A percentile compares a stretch with the other conserved stretches of the same genome.
Evolutionary conservation across 2,329 filamentous ascomycete genomes (phyloP).

Genomic region (Claviceps sp.): DNA sequence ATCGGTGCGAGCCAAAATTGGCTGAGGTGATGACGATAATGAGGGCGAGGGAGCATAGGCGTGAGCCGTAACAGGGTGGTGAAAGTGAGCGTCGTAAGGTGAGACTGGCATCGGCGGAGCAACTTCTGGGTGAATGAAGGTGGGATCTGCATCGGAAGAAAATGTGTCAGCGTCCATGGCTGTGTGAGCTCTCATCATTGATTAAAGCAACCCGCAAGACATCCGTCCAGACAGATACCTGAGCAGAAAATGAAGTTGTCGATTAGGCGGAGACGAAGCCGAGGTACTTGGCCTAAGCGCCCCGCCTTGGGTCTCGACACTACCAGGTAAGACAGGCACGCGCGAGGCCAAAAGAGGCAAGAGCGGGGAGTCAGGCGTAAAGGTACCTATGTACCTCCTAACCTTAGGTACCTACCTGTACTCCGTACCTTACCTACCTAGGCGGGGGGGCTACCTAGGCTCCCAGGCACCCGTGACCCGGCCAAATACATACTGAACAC

Average conservation of each 20-base stretch:
- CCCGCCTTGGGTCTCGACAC: background rate
- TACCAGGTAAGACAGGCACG: background rate
- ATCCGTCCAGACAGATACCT: too few relatives aligned
- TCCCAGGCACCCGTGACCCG: too few relatives aligned
- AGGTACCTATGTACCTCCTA: too few relatives aligned
- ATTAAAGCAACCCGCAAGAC: background rate
- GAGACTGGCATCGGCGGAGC: constrained; percentile 31
- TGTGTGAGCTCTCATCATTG: background rate
- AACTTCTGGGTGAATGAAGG: constrained; percentile 42
- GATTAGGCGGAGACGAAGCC: background rate
- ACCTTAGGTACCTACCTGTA: too few relatives aligned
- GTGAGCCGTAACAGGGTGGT: constrained; percentile 24
- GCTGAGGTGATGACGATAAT: constrained; percentile 37
- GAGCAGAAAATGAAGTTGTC: background rate
- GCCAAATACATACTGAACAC: too few relatives aligned
- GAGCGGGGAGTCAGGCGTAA: background rate
- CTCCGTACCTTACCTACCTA: too few relatives aligned
- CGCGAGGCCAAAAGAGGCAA: background rate
- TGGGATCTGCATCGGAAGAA: constrained; percentile 32
- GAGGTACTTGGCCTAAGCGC: background rate
- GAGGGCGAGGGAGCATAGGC: constrained; percentile 49
- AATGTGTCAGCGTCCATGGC: constrained; percentile 21
- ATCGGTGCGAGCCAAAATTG: constrained; percentile 33
- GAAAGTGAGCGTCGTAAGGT: constrained; percentile 34
- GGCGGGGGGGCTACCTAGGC: too few relatives aligned